phyloP scores from a whole-genome alignment of 306 rosid species.

The Phaseolus lunatus region DNA sequence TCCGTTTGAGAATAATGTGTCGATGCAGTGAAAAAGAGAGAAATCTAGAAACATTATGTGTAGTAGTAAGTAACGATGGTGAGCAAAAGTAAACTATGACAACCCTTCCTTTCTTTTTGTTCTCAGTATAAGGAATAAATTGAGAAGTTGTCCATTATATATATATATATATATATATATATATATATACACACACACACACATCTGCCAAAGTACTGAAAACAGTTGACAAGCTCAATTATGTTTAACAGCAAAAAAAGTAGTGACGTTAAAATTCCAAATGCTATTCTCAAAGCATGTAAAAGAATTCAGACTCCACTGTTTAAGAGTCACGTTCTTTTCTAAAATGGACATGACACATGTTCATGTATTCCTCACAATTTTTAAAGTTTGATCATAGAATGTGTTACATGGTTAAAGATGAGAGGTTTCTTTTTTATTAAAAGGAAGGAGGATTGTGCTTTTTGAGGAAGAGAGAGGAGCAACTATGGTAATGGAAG shows the following conservation, averaged over 20 bases:
- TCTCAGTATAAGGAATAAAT: too few species aligned
- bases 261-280: neutral
- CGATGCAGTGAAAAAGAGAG: neutral
- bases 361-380: neutral
- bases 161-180: too few species aligned
- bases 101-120: neutral
- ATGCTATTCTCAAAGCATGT: neutral
- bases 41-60: neutral
- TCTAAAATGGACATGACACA: slow-evolving; percentile 2
- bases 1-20: too few species aligned
- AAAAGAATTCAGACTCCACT: neutral
- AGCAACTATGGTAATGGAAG: neutral
- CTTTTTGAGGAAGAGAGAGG: neutral
- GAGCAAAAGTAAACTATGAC: slow-evolving; percentile 2
- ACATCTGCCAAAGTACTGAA: neutral
- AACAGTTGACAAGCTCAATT: slow-evolving; percentile 1
- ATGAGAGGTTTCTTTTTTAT: slow-evolving; percentile 12
- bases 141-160: neutral
- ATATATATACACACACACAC: too few species aligned
- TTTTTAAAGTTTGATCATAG: neutral
- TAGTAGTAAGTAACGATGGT: too few species aligned
- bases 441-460: slow-evolving; percentile 9
- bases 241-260: neutral
- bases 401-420: slow-evolving; percentile 6
- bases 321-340: neutral